Base-by-base conservation (phyloP, 345 rosid species). In the Populus alba region DNA sequence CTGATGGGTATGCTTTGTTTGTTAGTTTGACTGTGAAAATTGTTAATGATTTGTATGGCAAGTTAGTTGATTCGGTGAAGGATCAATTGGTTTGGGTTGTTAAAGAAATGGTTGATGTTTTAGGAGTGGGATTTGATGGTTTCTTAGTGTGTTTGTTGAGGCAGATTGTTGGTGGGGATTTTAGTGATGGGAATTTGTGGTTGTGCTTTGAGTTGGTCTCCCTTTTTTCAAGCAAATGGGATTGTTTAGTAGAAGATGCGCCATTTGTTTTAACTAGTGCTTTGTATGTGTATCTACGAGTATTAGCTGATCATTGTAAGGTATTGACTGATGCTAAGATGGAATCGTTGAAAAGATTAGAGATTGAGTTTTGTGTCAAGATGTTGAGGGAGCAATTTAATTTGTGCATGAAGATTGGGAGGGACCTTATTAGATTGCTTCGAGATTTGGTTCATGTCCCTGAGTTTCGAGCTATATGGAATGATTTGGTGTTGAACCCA, bases 371-470 rank as follows among this genome's bases (percentile, higher is more conserved):
- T 83, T 93, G 97, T 81, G 78, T 89, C 16, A 93, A 83, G 84
- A 87, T 95, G 94, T 85, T 95, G 83, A 93, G 88, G 73, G 91
- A 86, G 84, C 89, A 92, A 68, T 73, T 91, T 73, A 75, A 71
- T 74, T 83, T 91, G 79, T 82, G 92, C 82, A 82, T 90, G 81
- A 88, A 88, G 86, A 83, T 91, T 13, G 99, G 98, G 61, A 87
- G 98, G 82, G 98, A 92, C 76, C 88, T 92, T 68, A 47, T 90
- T 55, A 75, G 97, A 77, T 74, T 95, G 71, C 81, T 93, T 29
- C 99, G 93, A 66, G 98, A 93, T 67, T 72, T 95, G 77, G 81
- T 87, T 88, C 94, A 95, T 79, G 88, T 95, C 38, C 89, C 92
- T 4, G 91, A 78, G 57, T 88, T 95, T 68, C 78, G 73, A 75